Evolutionary conservation across 2,329 filamentous ascomycete species (phyloP).

Genomic region (Lecanoromycetidae sp.): DNA sequence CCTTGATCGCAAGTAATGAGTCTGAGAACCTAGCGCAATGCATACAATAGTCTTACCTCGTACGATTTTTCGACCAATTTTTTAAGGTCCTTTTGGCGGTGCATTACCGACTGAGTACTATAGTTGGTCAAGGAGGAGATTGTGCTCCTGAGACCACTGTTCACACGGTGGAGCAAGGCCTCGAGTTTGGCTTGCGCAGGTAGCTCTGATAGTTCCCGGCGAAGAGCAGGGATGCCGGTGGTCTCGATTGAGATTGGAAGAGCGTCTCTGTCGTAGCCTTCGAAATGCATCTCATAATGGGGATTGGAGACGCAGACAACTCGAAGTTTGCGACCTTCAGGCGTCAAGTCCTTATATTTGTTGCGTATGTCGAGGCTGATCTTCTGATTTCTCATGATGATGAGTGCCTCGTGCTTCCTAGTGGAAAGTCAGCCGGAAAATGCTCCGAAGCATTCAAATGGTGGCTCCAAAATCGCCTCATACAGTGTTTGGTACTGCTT

Average conservation of each 20-base stretch:
- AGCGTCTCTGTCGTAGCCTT: not conserved
- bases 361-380: not conserved
- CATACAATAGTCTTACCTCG: not conserved
- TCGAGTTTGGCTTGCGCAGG: not conserved
- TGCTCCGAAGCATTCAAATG: too few relatives aligned
- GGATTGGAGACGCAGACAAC: not conserved
- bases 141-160: not conserved
- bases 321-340: not conserved
- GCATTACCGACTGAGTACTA: not conserved
- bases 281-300: not conserved
- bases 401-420: not conserved
- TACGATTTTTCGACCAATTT: not conserved
- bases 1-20: not conserved
- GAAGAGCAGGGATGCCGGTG: not conserved
- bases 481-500: not conserved
- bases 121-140: not conserved
- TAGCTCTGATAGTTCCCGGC: not conserved
- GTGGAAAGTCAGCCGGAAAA: not conserved
- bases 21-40: too few relatives aligned
- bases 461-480: too few relatives aligned
- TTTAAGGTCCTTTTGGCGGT: not conserved
- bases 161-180: not conserved
- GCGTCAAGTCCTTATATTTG: not conserved
- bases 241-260: not conserved
- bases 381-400: conserved; percentile 6